Percentiles rank a stretch among this genome's conserved stretches.
phyloP scores from a whole-genome alignment of 176 grass and related monocot genomes.

The Luzula sylvatica region DNA sequence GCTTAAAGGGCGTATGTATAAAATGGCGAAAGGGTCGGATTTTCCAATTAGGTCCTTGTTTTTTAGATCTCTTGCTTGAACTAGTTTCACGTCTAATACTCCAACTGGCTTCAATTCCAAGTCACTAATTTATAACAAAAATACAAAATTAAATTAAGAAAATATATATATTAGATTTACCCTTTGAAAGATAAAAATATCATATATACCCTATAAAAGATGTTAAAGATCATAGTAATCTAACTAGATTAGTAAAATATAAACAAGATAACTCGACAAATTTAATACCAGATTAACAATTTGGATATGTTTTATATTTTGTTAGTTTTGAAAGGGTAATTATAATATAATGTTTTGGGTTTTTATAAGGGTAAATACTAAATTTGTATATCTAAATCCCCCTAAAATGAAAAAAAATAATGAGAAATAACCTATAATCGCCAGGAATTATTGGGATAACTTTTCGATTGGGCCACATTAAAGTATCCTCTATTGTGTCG shows the following conservation, averaged over 20 bases:
- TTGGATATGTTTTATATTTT: no score
- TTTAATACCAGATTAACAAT: no score
- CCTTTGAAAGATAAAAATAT: no score
- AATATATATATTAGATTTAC: neutral
- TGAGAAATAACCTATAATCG: slow-evolving; percentile 64
- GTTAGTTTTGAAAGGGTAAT: no score
- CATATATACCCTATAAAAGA: neutral
- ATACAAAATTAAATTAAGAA: slow-evolving; percentile 13
- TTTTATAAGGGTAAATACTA: neutral
- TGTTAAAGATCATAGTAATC: neutral
- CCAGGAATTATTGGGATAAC: slow-evolving; percentile 88
- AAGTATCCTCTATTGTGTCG: slow-evolving; percentile 84
- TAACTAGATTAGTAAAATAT: neutral
- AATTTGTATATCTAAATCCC: slow-evolving; percentile 1
- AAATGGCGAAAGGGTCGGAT: slow-evolving; percentile 77
- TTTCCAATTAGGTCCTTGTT: slow-evolving; percentile 97
- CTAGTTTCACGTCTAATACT: slow-evolving; percentile 90
- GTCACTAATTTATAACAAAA: slow-evolving; percentile 58
- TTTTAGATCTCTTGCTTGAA: slow-evolving; percentile 76
- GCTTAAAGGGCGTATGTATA: slow-evolving; percentile 75
- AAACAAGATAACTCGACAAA: no score
- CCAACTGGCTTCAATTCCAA: slow-evolving; percentile 90
- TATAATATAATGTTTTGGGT: neutral
- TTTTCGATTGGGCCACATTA: slow-evolving; percentile 92
- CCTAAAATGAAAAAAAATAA: slow-evolving; percentile 8